Evolutionary conservation across 2,329 filamentous ascomycete species (phyloP).

Genomic region (Elsinoe ampelina): DNA sequence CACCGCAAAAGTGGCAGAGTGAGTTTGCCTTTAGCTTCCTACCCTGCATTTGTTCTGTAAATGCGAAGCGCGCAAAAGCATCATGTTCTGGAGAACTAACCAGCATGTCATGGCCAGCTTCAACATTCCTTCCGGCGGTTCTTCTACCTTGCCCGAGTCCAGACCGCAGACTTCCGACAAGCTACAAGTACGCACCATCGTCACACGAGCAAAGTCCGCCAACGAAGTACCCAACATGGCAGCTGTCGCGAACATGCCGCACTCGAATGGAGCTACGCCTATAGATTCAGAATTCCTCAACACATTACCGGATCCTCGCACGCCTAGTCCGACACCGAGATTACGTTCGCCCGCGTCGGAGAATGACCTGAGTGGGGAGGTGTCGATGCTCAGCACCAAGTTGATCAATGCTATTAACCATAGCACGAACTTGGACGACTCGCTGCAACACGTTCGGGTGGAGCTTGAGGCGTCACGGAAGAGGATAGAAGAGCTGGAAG

Average conservation of each 20-base stretch:
- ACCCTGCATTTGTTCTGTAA: not conserved
- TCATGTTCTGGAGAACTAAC: slow-evolving; percentile 13
- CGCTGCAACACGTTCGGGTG: slow-evolving; percentile 68
- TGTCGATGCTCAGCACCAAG: slow-evolving; percentile 86
- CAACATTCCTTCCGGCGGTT: slow-evolving; percentile 10
- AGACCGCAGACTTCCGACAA: not conserved
- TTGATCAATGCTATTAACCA: slow-evolving; percentile 96
- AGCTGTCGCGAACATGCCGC: slow-evolving; percentile 11
- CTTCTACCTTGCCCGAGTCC: not conserved
- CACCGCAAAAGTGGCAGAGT: slow-evolving; percentile 13
- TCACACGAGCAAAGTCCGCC: slow-evolving; percentile 12
- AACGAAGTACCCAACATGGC: slow-evolving; percentile 12
- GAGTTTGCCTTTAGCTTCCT: not conserved
- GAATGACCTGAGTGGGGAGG: slow-evolving; percentile 58
- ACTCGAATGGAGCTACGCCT: slow-evolving; percentile 7
- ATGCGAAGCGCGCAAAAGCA: not conserved
- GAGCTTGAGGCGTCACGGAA: slow-evolving; percentile 68
- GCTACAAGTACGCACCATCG: slow-evolving; percentile 1
- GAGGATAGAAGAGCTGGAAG: slow-evolving; percentile 59
- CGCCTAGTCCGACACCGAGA: slow-evolving; percentile 16
- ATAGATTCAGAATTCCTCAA: slow-evolving; percentile 16
- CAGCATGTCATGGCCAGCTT: slow-evolving; percentile 8
- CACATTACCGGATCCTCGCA: slow-evolving; percentile 17
- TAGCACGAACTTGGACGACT: slow-evolving; percentile 85
- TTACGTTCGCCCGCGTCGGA: slow-evolving; percentile 12